These are phyloP conservation scores for Saccharum spontaneum DNA, from an alignment of 176 grass and related monocot genomes.

Conservation along the genomic window DNA sequence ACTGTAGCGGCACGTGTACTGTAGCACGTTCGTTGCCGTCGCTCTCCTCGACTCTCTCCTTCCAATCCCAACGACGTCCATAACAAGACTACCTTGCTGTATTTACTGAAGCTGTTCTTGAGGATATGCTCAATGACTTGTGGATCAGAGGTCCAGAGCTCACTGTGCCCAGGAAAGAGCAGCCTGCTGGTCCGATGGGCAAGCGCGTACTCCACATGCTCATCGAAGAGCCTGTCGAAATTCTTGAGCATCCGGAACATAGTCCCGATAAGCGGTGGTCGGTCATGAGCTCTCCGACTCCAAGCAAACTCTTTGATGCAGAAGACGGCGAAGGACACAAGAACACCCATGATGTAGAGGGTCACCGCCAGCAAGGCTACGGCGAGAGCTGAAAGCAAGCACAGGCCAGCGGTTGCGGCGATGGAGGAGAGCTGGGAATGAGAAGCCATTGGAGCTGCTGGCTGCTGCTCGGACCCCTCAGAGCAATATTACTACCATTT, in stretches of 20 bases:
- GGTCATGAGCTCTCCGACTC: conserved; percentile 20
- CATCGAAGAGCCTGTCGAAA: conserved; percentile 45
- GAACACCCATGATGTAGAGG: conserved; percentile 35
- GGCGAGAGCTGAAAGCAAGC: conserved; percentile 18
- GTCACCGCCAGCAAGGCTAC: conserved; percentile 12
- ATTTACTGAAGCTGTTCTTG: conserved; percentile 59
- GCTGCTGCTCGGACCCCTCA: neutral
- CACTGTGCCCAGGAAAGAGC: conserved; percentile 21
- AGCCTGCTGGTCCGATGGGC: conserved; percentile 50
- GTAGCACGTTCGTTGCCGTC: too few relatives aligned
- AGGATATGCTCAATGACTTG: conserved; percentile 50
- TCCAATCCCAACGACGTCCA: too few relatives aligned
- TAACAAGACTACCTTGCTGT: conserved; percentile 53
- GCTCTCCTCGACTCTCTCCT: too few relatives aligned
- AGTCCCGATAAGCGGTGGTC: conserved; percentile 44
- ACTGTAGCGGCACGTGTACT: too few relatives aligned
- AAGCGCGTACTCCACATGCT: conserved; percentile 26
- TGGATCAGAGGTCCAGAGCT: conserved; percentile 42
- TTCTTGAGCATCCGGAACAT: conserved; percentile 36
- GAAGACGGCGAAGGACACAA: conserved; percentile 30
- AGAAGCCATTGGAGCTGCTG: conserved; percentile 17
- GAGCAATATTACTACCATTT: too few relatives aligned
- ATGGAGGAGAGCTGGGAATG: conserved; percentile 10
- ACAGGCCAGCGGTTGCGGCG: neutral
- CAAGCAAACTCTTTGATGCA: conserved; percentile 31